Evolutionary conservation across 1,139 yeast species (phyloP).

Genomic region (Keqinozyma sinolaborantium): DNA sequence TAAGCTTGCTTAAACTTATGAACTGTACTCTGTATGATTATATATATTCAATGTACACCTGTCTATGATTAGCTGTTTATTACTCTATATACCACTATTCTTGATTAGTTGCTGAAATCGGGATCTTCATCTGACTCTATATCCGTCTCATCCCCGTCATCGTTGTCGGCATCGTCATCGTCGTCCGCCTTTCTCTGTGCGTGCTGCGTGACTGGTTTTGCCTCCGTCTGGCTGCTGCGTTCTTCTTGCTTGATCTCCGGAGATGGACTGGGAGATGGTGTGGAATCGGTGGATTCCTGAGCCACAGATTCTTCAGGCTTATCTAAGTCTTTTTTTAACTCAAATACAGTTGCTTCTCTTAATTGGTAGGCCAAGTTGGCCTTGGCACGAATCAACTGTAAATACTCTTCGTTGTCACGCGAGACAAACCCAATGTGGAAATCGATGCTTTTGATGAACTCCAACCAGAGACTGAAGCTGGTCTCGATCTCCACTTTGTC

Average conservation of each 20-base stretch:
- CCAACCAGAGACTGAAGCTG: conserved; percentile 48
- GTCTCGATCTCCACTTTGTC: conserved; percentile 8
- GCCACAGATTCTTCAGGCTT: no score
- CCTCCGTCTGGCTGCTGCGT: conserved; percentile 1
- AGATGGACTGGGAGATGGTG: no score
- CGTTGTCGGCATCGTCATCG: conserved; percentile 5
- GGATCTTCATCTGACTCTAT: conserved; percentile 3
- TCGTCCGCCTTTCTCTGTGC: conserved; percentile 2
- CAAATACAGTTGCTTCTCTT: conserved; percentile 45
- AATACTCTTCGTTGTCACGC: conserved; percentile 68
- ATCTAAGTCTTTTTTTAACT: no score
- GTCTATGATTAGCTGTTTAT: not conserved
- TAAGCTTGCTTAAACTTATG: conserved; percentile 3
- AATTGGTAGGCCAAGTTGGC: conserved; percentile 79
- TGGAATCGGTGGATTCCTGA: no score
- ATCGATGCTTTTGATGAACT: conserved; percentile 54
- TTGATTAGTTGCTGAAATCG: not conserved
- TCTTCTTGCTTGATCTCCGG: conserved; percentile 2
- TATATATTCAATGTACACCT: conserved; percentile 1
- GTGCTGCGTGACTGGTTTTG: conserved; percentile 1
- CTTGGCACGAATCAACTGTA: conserved; percentile 71
- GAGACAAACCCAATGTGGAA: conserved; percentile 57
- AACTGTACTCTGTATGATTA: not conserved
- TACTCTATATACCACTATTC: not conserved
- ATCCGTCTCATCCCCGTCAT: conserved; percentile 9